These are phyloP conservation scores for Peterozyma toletana DNA, from an alignment of 805 yeast species.

Conservation along the genomic window DNA sequence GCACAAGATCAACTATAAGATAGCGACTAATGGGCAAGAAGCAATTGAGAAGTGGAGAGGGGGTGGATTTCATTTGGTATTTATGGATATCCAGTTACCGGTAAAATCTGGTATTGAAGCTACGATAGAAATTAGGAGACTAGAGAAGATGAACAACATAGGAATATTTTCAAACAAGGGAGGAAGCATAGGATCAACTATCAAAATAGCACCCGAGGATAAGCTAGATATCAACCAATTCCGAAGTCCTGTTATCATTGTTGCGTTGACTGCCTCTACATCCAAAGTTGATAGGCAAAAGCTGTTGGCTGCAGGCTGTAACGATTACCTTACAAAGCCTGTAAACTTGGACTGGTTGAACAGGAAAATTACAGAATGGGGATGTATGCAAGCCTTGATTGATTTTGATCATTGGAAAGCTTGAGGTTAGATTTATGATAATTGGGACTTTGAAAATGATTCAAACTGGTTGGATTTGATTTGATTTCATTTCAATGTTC, in stretches of 20 bases:
- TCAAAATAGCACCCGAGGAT: conserved; percentile 32
- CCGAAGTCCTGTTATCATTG: conserved; percentile 94
- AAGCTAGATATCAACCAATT: conserved; percentile 55
- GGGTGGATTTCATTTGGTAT: conserved; percentile 90
- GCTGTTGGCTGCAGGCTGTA: conserved; percentile 95
- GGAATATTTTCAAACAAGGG: conserved; percentile 41
- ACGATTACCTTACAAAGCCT: conserved; percentile 93
- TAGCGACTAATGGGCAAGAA: conserved; percentile 91
- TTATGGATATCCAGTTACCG: conserved; percentile 97
- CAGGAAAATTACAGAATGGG: conserved; percentile 95
- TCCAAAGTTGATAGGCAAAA: conserved; percentile 78
- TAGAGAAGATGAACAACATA: conserved; percentile 74
- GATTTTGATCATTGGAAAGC: conserved; percentile 90
- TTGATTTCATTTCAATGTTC: too few species aligned
- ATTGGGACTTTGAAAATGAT: too few species aligned
- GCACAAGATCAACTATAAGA: conserved; percentile 74
- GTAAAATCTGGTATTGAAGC: conserved; percentile 95
- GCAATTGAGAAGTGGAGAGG: conserved; percentile 91
- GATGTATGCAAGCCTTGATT: conserved; percentile 96
- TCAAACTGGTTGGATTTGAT: too few species aligned
- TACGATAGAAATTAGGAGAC: conserved; percentile 79
- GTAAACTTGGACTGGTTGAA: conserved; percentile 92
- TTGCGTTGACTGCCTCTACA: conserved; percentile 91
- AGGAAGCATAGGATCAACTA: background rate
- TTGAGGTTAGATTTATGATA: too few species aligned